Conservation (phyloP, 2,329 filamentous ascomycete genomes). For the Colletotrichum tabaci region DNA sequence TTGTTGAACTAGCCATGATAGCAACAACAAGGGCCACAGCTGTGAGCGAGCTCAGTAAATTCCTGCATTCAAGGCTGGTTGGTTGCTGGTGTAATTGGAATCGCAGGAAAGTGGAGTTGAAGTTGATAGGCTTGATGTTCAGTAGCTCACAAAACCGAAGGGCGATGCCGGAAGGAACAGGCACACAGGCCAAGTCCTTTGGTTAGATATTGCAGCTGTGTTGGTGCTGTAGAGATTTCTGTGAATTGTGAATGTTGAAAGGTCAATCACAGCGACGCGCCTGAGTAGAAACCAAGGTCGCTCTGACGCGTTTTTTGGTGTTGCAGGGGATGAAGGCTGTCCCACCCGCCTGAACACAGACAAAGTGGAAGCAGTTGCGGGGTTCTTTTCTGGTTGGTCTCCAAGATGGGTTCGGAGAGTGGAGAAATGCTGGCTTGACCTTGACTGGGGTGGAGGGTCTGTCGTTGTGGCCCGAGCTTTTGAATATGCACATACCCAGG, state of each 20-base stretch:
- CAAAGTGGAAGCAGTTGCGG: constrained; percentile 30
- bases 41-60: background rate
- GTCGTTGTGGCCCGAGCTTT: constrained; percentile 19
- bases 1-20: constrained; percentile 23
- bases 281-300: background rate
- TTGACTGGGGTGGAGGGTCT: background rate
- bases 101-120: background rate
- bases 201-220: background rate
- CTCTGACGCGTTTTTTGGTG: constrained; percentile 34
- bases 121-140: background rate
- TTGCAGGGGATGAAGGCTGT: background rate
- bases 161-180: background rate
- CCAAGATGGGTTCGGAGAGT: constrained; percentile 6
- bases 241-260: constrained; percentile 4
- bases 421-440: background rate
- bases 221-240: background rate
- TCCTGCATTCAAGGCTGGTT: constrained; percentile 13
- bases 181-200: background rate
- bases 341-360: background rate
- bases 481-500: background rate
- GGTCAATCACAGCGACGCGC: constrained; percentile 11
- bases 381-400: constrained; percentile 17
- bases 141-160: background rate
- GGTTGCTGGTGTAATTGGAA: constrained; percentile 1
- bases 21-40: background rate